Evolutionary conservation across 2,329 filamentous ascomycete genomes (phyloP).

Genomic region (Allantophomopsis cytisporea): DNA sequence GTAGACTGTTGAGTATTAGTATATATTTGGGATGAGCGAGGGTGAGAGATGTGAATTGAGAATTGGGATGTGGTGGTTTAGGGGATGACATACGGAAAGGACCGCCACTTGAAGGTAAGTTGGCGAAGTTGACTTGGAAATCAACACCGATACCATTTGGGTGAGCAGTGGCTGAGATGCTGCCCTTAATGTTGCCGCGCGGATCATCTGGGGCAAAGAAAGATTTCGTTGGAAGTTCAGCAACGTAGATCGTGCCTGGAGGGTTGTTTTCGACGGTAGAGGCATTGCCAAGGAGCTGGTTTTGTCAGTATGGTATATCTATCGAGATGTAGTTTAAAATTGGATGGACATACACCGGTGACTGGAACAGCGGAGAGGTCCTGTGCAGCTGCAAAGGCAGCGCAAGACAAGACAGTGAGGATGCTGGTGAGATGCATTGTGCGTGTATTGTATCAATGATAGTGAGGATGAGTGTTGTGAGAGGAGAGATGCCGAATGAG

Average conservation of each 20-base stretch:
- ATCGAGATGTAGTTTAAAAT: too few species aligned
- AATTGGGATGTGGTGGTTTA: not conserved
- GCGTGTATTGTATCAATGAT: too few species aligned
- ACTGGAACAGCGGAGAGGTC: too few species aligned
- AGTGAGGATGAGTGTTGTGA: too few species aligned
- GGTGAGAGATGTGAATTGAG: not conserved
- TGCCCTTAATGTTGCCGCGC: slow-evolving; percentile 41
- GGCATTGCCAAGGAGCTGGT: slow-evolving; percentile 29
- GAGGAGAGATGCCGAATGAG: too few species aligned
- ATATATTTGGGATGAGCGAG: not conserved
- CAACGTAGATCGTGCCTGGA: slow-evolving; percentile 35
- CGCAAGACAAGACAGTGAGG: too few species aligned
- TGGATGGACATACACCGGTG: too few species aligned
- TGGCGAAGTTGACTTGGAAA: slow-evolving; percentile 40
- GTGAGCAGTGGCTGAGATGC: slow-evolving; percentile 29
- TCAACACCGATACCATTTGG: slow-evolving; percentile 38
- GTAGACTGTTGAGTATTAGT: slow-evolving; percentile 36
- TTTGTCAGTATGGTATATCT: not conserved
- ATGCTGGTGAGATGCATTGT: too few species aligned
- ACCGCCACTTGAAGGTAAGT: slow-evolving; percentile 40
- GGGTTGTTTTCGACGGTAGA: slow-evolving; percentile 41
- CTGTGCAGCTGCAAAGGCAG: too few species aligned
- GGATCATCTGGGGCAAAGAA: slow-evolving; percentile 31
- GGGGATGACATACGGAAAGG: slow-evolving; percentile 39
- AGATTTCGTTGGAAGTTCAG: slow-evolving; percentile 30